Percentiles rank a stretch among this genome's conserved stretches.
These are phyloP conservation scores for Parachaetomium inaequale DNA, from an alignment of 495 filamentous ascomycete species.

Conservation along the genomic window DNA sequence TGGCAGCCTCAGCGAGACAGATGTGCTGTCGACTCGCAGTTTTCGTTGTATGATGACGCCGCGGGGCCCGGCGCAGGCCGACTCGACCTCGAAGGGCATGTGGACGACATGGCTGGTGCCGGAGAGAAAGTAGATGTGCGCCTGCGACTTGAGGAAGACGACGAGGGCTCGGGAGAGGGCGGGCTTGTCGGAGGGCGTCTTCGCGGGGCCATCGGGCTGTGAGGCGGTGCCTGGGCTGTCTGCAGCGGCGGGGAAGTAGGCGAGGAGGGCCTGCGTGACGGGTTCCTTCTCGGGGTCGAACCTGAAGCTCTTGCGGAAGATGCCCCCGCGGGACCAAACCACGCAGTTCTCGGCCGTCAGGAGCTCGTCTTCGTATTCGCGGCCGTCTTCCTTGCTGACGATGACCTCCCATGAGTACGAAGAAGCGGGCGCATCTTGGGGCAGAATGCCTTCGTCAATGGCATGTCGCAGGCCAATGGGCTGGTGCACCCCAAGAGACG, in stretches of 20 bases:
- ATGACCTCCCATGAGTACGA: slow-evolving; percentile 68
- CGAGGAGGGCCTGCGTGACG: slow-evolving; percentile 78
- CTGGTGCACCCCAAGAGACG: slow-evolving; percentile 82
- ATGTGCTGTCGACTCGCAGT: slow-evolving; percentile 37
- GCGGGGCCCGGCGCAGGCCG: slow-evolving; percentile 72
- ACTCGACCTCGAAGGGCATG: slow-evolving; percentile 90
- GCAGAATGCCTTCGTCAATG: slow-evolving; percentile 74
- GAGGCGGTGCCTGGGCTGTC: slow-evolving; percentile 27
- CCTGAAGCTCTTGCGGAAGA: slow-evolving; percentile 81
- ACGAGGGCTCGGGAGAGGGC: slow-evolving; percentile 68
- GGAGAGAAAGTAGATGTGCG: slow-evolving; percentile 87
- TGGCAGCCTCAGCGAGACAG: slow-evolving; percentile 49
- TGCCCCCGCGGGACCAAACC: slow-evolving; percentile 83
- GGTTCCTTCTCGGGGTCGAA: slow-evolving; percentile 83
- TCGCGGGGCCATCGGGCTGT: background rate
- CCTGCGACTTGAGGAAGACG: slow-evolving; percentile 87
- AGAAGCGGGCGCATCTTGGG: slow-evolving; percentile 59
- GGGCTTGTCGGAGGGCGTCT: slow-evolving; percentile 20
- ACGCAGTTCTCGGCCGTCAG: slow-evolving; percentile 77
- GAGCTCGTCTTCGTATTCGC: slow-evolving; percentile 72
- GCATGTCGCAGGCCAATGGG: slow-evolving; percentile 80
- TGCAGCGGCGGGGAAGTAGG: slow-evolving; percentile 65
- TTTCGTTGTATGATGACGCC: slow-evolving; percentile 85
- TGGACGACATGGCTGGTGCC: slow-evolving; percentile 87
- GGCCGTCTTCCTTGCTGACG: slow-evolving; percentile 43